phyloP scores from a whole-genome alignment of 345 rosid species.

The Eucalyptus victrix region DNA sequence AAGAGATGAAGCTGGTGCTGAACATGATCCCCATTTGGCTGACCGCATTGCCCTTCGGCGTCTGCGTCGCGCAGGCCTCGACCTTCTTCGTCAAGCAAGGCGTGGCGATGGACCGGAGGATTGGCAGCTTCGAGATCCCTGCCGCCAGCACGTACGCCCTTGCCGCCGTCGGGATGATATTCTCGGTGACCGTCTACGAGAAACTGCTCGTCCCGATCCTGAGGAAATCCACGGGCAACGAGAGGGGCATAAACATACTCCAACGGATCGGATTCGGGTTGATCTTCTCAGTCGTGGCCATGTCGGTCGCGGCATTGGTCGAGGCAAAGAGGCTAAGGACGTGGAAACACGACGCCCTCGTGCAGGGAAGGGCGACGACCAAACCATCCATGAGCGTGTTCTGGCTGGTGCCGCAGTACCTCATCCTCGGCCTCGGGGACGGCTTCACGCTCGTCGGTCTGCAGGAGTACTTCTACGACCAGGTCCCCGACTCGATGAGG shows the following conservation, averaged over 20 bases:
- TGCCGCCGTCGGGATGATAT: conserved; percentile 24
- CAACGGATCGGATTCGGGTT: conserved; percentile 40
- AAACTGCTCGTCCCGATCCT: conserved; percentile 24
- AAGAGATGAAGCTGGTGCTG: conserved; percentile 24
- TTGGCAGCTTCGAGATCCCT: conserved; percentile 26
- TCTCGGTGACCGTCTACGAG: conserved; percentile 30
- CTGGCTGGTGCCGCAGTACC: conserved; percentile 43
- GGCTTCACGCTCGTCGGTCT: conserved; percentile 44
- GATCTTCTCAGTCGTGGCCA: conserved; percentile 13
- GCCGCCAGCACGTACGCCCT: conserved; percentile 23
- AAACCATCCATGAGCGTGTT: conserved; percentile 9
- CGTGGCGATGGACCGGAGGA: conserved; percentile 25
- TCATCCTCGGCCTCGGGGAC: conserved; percentile 36
- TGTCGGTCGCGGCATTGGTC: conserved; percentile 30
- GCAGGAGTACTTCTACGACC: conserved; percentile 64
- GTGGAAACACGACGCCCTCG: neutral
- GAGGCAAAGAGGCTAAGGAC: conserved; percentile 26
- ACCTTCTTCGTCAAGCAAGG: conserved; percentile 22
- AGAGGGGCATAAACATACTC: conserved; percentile 38
- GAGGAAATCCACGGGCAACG: conserved; percentile 17
- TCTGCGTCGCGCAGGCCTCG: conserved; percentile 3
- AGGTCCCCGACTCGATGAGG: conserved; percentile 61
- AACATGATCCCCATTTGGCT: conserved; percentile 17
- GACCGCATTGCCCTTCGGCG: neutral
- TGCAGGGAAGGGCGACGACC: neutral